Conservation (phyloP, 2,329 filamentous ascomycete species). For the Stagonosporopsis cucurbitacearum region DNA sequence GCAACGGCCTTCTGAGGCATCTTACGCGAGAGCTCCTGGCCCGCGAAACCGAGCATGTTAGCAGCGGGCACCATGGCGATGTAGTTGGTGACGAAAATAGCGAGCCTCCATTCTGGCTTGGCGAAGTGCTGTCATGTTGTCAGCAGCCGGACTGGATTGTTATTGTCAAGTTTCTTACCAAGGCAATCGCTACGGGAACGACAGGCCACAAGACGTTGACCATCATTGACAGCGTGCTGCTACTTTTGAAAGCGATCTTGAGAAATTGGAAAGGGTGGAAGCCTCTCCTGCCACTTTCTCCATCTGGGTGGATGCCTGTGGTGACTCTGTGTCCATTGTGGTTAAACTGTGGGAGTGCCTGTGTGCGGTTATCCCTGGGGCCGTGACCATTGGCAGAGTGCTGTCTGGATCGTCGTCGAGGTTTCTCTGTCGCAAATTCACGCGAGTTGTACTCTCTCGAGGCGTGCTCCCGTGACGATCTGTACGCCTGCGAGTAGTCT, state of each 20-base stretch:
- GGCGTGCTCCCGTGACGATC: slow-evolving; percentile 24
- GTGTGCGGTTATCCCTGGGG: slow-evolving; percentile 20
- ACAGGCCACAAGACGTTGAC: slow-evolving; percentile 79
- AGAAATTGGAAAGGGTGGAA: slow-evolving; percentile 70
- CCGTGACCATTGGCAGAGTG: slow-evolving; percentile 14
- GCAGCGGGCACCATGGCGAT: slow-evolving; percentile 79
- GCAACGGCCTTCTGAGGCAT: slow-evolving; percentile 72
- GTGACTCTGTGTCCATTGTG: slow-evolving; percentile 55
- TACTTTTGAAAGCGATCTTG: slow-evolving; percentile 68
- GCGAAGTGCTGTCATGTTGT: slow-evolving; percentile 55
- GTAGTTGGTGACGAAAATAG: slow-evolving; percentile 74
- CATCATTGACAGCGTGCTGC: slow-evolving; percentile 66
- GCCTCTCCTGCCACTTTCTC: slow-evolving; percentile 72
- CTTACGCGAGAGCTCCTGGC: slow-evolving; percentile 75
- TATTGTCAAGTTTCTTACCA: slow-evolving; percentile 50
- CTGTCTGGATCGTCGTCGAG: slow-evolving; percentile 22
- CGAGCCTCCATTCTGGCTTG: slow-evolving; percentile 63
- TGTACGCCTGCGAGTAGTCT: slow-evolving; percentile 24
- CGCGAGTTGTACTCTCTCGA: slow-evolving; percentile 22
- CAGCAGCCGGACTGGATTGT: background rate
- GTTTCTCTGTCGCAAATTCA: slow-evolving; percentile 36
- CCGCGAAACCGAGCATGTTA: slow-evolving; percentile 77
- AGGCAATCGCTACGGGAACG: slow-evolving; percentile 73
- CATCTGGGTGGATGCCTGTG: slow-evolving; percentile 56
- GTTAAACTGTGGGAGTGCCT: slow-evolving; percentile 48